Conservation (phyloP, 805 yeast species). For the Cyberlindnera maclurae region DNA sequence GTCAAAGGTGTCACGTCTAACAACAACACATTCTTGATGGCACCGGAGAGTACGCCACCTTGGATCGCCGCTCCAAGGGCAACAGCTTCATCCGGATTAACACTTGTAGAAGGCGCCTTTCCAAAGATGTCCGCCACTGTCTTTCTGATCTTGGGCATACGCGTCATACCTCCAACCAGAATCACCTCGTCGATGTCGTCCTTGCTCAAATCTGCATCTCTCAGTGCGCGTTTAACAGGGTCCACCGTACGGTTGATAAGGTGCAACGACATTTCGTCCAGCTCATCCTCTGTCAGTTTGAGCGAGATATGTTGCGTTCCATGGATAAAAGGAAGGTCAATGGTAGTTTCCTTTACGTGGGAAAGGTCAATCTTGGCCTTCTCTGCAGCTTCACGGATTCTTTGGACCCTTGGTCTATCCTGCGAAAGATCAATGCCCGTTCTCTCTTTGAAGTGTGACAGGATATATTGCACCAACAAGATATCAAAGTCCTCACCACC, state of each 20-base stretch:
- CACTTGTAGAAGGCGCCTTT: constrained; percentile 61
- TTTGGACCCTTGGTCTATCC: constrained; percentile 48
- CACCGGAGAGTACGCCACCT: constrained; percentile 82
- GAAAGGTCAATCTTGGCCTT: constrained; percentile 70
- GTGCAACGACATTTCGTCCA: constrained; percentile 60
- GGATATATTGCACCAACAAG: constrained; percentile 47
- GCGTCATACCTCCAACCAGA: constrained; percentile 83
- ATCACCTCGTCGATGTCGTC: constrained; percentile 69
- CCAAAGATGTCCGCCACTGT: constrained; percentile 54
- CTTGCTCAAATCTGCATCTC: constrained; percentile 62
- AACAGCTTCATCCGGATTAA: constrained; percentile 91
- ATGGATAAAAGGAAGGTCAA: constrained; percentile 64
- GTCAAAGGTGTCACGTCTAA: constrained; percentile 82
- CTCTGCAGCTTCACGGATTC: constrained; percentile 76
- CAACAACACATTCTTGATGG: constrained; percentile 67
- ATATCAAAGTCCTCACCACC: constrained; percentile 86
- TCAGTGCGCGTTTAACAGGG: constrained; percentile 67
- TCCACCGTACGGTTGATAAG: constrained; percentile 61
- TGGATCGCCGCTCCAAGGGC: constrained; percentile 88
- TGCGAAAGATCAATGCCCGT: constrained; percentile 26
- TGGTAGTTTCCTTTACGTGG: constrained; percentile 51
- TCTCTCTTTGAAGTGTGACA: constrained; percentile 46
- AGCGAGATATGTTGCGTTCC: constrained; percentile 55
- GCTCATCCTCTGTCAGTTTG: constrained; percentile 54
- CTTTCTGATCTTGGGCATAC: constrained; percentile 75